These are phyloP conservation scores for Neurospora intermedia DNA, from an alignment of 495 filamentous ascomycete species.

Conservation along the genomic window DNA sequence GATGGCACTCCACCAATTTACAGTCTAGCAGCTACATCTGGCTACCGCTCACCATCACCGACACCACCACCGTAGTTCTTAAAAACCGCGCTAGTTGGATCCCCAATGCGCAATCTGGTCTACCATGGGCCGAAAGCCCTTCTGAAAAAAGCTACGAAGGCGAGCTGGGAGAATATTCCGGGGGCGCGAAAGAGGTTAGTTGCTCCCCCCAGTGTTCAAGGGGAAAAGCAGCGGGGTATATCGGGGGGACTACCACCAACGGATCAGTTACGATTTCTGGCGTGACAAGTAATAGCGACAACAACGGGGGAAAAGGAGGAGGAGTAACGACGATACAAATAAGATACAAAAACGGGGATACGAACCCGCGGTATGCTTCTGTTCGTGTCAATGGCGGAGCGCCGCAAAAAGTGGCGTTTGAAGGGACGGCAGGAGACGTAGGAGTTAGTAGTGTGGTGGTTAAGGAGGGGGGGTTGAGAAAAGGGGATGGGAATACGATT, in stretches of 20 bases:
- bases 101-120: constrained; percentile 10
- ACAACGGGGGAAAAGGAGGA: constrained; percentile 8
- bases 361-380: constrained; percentile 37
- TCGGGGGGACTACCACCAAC: constrained; percentile 29
- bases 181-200: constrained; percentile 23
- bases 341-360: constrained; percentile 43
- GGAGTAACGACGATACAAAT: constrained; percentile 44
- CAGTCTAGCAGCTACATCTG: constrained; percentile 54
- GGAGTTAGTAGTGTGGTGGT: constrained; percentile 31
- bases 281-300: no score
- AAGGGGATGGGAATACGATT: constrained; percentile 33
- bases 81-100: no score
- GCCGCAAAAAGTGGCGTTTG: constrained; percentile 37
- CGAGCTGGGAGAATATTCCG: constrained; percentile 25
- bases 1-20: constrained; percentile 49
- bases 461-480: constrained; percentile 25
- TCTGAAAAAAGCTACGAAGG: constrained; percentile 41
- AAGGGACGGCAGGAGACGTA: constrained; percentile 24
- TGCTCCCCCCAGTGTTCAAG: constrained; percentile 41
- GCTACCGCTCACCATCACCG: constrained; percentile 48
- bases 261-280: no score
- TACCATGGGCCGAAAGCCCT: constrained; percentile 26
- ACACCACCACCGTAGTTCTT: no score
- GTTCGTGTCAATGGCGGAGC: constrained; percentile 47
- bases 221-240: constrained; percentile 37